A percentile compares a stretch with the other conserved stretches of the same genome.
Evolutionary conservation across 2,329 filamentous ascomycete genomes (phyloP).

Genomic region (Ophiostoma perfectum): DNA sequence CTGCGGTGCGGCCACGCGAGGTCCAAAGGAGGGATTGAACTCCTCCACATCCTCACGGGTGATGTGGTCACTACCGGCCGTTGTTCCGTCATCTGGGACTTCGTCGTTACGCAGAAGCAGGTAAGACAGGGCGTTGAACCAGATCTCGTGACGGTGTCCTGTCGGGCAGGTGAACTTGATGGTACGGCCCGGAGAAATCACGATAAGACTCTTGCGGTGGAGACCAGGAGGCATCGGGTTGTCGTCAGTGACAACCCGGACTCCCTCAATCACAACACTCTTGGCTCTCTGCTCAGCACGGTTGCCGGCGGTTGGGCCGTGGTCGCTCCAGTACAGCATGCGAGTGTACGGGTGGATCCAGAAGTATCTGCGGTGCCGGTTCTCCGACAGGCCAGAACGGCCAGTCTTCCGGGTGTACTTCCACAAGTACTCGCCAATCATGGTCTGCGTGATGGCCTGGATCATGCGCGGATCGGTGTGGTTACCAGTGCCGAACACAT

Average conservation of each 20-base stretch:
- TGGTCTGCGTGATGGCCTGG: constrained; percentile 96
- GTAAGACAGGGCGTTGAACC: constrained; percentile 96
- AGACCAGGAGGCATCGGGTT: constrained; percentile 93
- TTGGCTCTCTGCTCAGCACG: constrained; percentile 71
- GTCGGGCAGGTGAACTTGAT: constrained; percentile 95
- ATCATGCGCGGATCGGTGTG: constrained; percentile 96
- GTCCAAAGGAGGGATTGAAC: constrained; percentile 65
- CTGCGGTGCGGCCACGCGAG: constrained; percentile 36
- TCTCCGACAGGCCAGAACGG: constrained; percentile 81
- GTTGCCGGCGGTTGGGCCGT: constrained; percentile 74
- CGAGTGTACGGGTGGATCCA: constrained; percentile 98
- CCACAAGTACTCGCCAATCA: constrained; percentile 99
- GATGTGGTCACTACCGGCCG: constrained; percentile 45
- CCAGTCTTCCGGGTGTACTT: constrained; percentile 96
- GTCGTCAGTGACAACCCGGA: constrained; percentile 86
- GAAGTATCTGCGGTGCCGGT: constrained; percentile 91
- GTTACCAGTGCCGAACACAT: constrained; percentile 48
- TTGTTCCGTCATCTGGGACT: constrained; percentile 48
- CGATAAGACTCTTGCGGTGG: constrained; percentile 86
- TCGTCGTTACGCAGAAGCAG: constrained; percentile 68
- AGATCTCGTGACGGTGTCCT: constrained; percentile 91
- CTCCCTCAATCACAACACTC: constrained; percentile 89
- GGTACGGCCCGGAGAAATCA: constrained; percentile 79
- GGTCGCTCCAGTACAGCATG: constrained; percentile 93
- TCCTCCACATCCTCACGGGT: constrained; percentile 64